Evolutionary conservation across 164 flowering plant genomes (phyloP).

Genomic region (Cinnamomum micranthum): DNA sequence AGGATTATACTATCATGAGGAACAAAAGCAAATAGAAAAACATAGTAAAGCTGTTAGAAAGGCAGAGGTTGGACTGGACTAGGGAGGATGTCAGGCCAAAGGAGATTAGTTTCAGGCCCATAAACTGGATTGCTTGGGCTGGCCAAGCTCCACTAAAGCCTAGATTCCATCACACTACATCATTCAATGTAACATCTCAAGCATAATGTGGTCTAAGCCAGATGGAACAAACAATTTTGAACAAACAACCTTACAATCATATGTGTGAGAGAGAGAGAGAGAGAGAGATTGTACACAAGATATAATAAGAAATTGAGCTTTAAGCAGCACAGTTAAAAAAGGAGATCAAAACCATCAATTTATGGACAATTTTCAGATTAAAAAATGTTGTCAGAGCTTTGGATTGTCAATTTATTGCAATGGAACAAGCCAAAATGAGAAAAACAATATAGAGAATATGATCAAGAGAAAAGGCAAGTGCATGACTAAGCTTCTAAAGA

Average conservation of each 20-base stretch:
- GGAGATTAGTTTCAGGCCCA: no score
- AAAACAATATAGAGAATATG: background rate
- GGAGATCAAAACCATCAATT: background rate
- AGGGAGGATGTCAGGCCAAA: no score
- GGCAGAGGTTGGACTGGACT: no score
- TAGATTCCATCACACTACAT: background rate
- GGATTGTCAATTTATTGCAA: background rate
- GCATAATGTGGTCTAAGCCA: background rate
- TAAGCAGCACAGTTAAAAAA: background rate
- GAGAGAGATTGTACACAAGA: background rate
- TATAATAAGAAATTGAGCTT: background rate
- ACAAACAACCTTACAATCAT: background rate
- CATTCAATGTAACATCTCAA: background rate
- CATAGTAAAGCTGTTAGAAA: no score
- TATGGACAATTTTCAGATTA: background rate
- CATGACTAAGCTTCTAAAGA: background rate
- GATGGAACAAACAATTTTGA: background rate
- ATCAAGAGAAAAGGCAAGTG: background rate
- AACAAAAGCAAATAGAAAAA: no score
- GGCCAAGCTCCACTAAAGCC: no score
- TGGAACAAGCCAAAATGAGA: background rate
- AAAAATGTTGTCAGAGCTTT: background rate
- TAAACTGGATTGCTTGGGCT: no score
- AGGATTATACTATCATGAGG: no score
- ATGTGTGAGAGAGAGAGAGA: background rate